Conservation (phyloP, 2,329 filamentous ascomycete species). For the Neurospora sp. region DNA sequence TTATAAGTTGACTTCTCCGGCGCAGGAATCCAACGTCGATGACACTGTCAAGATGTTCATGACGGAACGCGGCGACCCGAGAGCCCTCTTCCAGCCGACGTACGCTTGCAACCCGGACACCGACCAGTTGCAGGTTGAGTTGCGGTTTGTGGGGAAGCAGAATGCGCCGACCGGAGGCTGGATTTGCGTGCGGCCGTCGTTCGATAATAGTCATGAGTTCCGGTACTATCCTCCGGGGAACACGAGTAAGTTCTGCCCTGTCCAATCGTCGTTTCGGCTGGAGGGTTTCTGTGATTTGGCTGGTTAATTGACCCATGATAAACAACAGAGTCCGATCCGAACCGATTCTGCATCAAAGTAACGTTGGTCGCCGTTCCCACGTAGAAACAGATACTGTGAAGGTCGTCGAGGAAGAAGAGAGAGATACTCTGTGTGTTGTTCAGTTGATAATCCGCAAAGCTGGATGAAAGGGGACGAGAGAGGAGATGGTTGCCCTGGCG, state of each 20-base stretch:
- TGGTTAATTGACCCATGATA: neutral
- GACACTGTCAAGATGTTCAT: constrained; percentile 19
- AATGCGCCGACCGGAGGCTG: constrained; percentile 19
- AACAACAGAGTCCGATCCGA: constrained; percentile 12
- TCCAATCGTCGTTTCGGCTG: neutral
- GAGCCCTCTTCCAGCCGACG: constrained; percentile 22
- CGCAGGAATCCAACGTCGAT: constrained; percentile 17
- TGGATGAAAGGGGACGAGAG: neutral
- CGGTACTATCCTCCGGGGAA: constrained; percentile 26
- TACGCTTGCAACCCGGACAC: constrained; percentile 25
- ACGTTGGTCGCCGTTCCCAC: constrained; percentile 16
- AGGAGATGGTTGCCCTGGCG: neutral
- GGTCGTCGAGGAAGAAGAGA: neutral
- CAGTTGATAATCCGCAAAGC: neutral
- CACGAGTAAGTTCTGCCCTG: constrained; percentile 15
- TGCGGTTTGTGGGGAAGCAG: constrained; percentile 17
- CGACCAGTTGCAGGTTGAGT: constrained; percentile 20
- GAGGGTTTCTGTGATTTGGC: neutral
- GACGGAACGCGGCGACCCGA: constrained; percentile 21
- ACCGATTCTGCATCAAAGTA: constrained; percentile 18
- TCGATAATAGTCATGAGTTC: constrained; percentile 23
- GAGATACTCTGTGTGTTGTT: neutral
- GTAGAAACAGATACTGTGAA: neutral
- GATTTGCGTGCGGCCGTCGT: constrained; percentile 23
- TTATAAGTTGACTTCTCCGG: neutral